Conservation (phyloP, 2,329 filamentous ascomycete genomes). For the Clarireedia hainanense region DNA sequence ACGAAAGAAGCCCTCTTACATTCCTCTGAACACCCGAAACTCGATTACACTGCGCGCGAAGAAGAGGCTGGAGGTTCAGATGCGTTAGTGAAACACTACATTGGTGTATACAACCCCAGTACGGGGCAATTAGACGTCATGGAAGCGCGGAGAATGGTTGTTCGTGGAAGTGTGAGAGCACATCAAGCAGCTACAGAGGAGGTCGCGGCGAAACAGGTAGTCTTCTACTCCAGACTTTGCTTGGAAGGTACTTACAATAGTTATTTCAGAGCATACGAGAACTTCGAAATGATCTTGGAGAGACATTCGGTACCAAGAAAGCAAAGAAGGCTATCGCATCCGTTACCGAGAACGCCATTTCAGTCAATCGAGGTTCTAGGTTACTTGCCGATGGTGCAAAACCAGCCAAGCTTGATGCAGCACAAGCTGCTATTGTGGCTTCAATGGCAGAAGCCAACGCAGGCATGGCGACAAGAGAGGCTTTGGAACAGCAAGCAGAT, state of each 20-base stretch:
- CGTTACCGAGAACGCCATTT: slow-evolving; percentile 63
- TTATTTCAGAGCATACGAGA: slow-evolving; percentile 46
- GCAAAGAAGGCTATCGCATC: slow-evolving; percentile 69
- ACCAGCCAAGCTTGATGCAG: slow-evolving; percentile 45
- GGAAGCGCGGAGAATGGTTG: slow-evolving; percentile 55
- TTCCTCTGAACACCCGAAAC: slow-evolving; percentile 45
- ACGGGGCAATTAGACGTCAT: slow-evolving; percentile 53
- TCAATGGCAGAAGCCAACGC: slow-evolving; percentile 54
- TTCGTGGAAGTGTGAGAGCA: slow-evolving; percentile 49
- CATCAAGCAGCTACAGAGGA: slow-evolving; percentile 44
- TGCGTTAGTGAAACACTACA: slow-evolving; percentile 50
- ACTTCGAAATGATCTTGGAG: slow-evolving; percentile 60
- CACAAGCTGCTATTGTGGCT: slow-evolving; percentile 52
- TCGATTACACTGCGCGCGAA: slow-evolving; percentile 54
- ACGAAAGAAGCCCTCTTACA: slow-evolving; percentile 47
- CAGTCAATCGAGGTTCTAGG: slow-evolving; percentile 31
- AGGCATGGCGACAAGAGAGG: slow-evolving; percentile 58
- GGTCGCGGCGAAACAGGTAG: slow-evolving; percentile 25
- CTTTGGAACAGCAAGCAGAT: slow-evolving; percentile 57
- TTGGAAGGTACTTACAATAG: not conserved
- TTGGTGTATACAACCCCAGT: slow-evolving; percentile 55
- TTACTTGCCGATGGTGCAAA: slow-evolving; percentile 28
- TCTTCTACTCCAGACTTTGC: not conserved
- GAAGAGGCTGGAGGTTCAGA: slow-evolving; percentile 36
- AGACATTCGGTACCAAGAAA: slow-evolving; percentile 80